Evolutionary conservation across 176 grass and related monocot genomes (phyloP).

Genomic region (Sorghum bicolor): DNA sequence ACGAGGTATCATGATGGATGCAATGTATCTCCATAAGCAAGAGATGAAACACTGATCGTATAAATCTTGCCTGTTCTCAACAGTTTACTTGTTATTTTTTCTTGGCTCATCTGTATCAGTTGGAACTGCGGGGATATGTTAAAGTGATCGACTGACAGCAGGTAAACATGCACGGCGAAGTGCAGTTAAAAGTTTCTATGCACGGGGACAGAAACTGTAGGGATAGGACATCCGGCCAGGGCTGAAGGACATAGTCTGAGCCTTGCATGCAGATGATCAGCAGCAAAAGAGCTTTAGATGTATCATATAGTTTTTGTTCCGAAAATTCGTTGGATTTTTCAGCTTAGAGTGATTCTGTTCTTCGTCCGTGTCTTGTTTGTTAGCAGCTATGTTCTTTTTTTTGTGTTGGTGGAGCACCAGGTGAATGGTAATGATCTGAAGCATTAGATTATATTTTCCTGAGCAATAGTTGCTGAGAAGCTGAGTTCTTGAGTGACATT

Average conservation of each 20-base stretch:
- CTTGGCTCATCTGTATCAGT: not conserved
- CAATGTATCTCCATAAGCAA: not conserved
- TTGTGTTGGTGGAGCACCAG: not conserved
- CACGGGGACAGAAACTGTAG: conserved; percentile 21
- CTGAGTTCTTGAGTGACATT: not conserved
- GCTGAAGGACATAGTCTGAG: conserved; percentile 68
- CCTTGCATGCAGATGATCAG: conserved; percentile 58
- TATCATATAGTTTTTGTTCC: not conserved
- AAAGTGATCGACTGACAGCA: not conserved
- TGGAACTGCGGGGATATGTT: not conserved
- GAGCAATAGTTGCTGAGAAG: not conserved
- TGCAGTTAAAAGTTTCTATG: not conserved
- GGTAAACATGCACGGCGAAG: not conserved
- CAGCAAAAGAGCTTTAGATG: conserved; percentile 26
- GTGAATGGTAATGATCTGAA: not conserved
- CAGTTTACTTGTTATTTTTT: not conserved
- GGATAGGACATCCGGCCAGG: conserved; percentile 57
- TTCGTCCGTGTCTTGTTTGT: not conserved
- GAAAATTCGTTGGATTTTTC: not conserved
- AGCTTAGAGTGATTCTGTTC: conserved; percentile 1
- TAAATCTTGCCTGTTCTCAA: not conserved
- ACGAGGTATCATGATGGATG: not conserved
- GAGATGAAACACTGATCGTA: not conserved
- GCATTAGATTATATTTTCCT: not conserved
- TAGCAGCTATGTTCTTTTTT: not conserved